Evolutionary conservation across 2,329 filamentous ascomycete species (phyloP), one percentile per base, ranked within the genome.

Genomic region (Hortaea werneckii): DNA sequence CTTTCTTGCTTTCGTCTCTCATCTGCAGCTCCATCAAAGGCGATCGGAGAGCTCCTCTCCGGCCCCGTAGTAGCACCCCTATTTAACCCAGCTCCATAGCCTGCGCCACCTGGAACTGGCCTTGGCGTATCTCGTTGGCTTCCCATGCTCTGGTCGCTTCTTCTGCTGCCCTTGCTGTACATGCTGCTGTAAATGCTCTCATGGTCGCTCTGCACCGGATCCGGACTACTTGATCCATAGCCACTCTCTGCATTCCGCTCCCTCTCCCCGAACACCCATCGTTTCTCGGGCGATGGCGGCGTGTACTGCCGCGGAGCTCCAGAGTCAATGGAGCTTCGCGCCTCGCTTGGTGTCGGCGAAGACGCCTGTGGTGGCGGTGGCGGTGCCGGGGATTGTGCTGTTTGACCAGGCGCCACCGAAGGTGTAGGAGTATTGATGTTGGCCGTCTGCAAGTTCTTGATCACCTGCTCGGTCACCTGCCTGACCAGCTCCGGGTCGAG

Each of bases 401-500:
- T 20, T 57, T 45, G 50, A 6, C 46, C 53, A n/a, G 50, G 45
- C 50, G 62, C 60, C 40, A 56, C 45, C 37, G 63, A 55, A 37
- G 58, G 52, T 37, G 59, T 53, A 8, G 51, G 30, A 37, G 46
- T 45, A 13, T 48, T 38, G 30, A 57, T 30, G 47, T 54, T 58
- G 49, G 52, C 53, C 26, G 47, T 49, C 45, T 62, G 53, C 26
- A 62, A 45, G 29, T 55, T 52, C 50, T 61, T 68, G 54, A 70
- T 70, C 30, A 73, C 70, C 47, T 80, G 75, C 59, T 78, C 72
- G 1, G 76, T 75, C 27, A 79, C 73, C 46, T 68, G 74, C 41
- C 76, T 73, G 42, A 83, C 71, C 20, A 83, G 66, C 6, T 79
- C 75, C 2, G 78, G 78, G 43, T 79, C 74, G 9, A 83, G 65